Conservation (phyloP, 78 protist species). For the Tieghemostelium lacteum region DNA sequence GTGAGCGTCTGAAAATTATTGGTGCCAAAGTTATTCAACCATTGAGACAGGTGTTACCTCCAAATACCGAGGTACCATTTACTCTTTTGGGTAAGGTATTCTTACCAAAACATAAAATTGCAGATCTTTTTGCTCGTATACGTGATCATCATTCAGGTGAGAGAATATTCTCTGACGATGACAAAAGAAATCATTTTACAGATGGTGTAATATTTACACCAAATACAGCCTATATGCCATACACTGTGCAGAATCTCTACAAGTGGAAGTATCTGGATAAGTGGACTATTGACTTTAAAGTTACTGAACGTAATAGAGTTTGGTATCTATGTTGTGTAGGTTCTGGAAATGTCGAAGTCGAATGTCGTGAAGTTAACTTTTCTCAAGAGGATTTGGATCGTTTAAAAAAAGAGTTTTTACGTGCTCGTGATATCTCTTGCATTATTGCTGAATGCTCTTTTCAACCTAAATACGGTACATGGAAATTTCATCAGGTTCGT, state of each 20-base stretch:
- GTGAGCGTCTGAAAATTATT: slow-evolving; percentile 11
- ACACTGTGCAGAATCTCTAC: slow-evolving; percentile 17
- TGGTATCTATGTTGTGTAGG: slow-evolving; percentile 51
- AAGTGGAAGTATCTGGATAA: slow-evolving; percentile 79
- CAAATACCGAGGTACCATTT: slow-evolving; percentile 8
- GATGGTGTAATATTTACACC: slow-evolving; percentile 82
- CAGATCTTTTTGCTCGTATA: slow-evolving; percentile 16
- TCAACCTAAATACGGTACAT: slow-evolving; percentile 49
- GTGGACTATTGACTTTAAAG: slow-evolving; percentile 68
- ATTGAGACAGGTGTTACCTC: background rate
- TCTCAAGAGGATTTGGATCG: slow-evolving; percentile 19
- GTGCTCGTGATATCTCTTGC: slow-evolving; percentile 27
- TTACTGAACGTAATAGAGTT: slow-evolving; percentile 7
- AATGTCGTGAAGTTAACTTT: slow-evolving; percentile 21
- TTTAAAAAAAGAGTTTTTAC: slow-evolving; percentile 7
- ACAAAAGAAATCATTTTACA: slow-evolving; percentile 35
- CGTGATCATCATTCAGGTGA: slow-evolving; percentile 1
- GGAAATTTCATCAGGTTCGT: slow-evolving; percentile 65
- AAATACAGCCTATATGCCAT: slow-evolving; percentile 27
- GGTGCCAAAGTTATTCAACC: background rate
- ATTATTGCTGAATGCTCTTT: slow-evolving; percentile 57
- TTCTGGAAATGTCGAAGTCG: slow-evolving; percentile 25
- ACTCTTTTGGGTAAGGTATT: slow-evolving; percentile 33
- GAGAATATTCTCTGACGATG: slow-evolving; percentile 16
- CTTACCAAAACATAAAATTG: slow-evolving; percentile 7